Base-by-base conservation (phyloP, 2,329 filamentous ascomycete genomes). In the Fusarium bulbicola region DNA sequence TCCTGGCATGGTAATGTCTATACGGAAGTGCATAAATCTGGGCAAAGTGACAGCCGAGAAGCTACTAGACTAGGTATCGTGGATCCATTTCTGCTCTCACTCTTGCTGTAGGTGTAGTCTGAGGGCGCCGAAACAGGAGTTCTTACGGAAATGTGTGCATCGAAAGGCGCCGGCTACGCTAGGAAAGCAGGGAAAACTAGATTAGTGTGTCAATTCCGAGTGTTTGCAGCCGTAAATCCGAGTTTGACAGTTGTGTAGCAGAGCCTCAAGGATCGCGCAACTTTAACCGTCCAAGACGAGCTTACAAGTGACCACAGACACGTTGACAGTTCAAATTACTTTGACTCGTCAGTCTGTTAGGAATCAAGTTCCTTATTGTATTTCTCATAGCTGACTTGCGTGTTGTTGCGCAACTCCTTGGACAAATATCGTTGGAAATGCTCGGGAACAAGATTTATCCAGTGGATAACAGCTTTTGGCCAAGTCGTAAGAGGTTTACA, bases 1-100 rank as follows among this genome's bases (percentile, higher is more conserved):
- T 74, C 71, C 63, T 63, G 50, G 62, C 47, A 63, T 45, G 69
- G 66, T 37, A 73, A 68, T 43, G 34, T 65, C 70, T 53, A 53
- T 66, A 56, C 63, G 74, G 63, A 70, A 68, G 63, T 74, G 72
- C 72, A 68, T 65, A 71, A 71, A 63, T 59, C 54, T 75, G 64
- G 66, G 66, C 63, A 71, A 68, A 37, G 36, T 46, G 42, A 40
- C 50, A 49, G 52, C 65, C n/a, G 45, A 60, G 54, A 59, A 71
- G 64, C 71, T 68, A 60, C 68, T 67, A 74, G 63, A 43, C 62
- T 59, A 58, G 68, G 54, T 28, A 49, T 49, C 59, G 34, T 64
- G 65, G 68, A 68, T 65, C 66, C 60, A 69, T 75, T 37, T 50
- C 59, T 50, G 47, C 53, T 75, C 73, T 63, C 60, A 39, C 32